Base-by-base conservation (phyloP, 1,284 basidiomycete species). In the Naganishia liquefaciens region DNA sequence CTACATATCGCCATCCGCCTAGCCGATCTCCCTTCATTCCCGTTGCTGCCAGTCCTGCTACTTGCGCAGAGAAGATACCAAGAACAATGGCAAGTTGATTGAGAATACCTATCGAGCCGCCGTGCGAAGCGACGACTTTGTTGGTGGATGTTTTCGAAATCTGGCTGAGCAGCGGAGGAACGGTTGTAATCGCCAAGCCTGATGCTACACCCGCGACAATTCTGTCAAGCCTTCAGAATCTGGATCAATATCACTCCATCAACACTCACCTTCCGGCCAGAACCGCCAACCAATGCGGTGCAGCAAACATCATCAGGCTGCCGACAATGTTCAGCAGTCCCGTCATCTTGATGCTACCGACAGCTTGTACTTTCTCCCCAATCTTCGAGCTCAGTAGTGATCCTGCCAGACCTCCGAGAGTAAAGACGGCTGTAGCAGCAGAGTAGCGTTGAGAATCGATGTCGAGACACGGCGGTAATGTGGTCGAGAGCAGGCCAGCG, bases 81-180 rank as follows among this genome's bases (percentile, higher is more conserved):
- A 90, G 73, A 39, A 93, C 90, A 72, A 93, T 90, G 30, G 85
- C 87, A 42, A 94, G 80, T 73, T 94, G 93, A n/a, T 91, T 92
- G 43, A 94, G 81, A 27, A 93, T 89, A 30, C 92, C 91, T 84
- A 77, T 66, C 61, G 64, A 63, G 15, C 69, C 75, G 15, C 73
- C 71, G 40, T 73, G 70, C 30, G 53, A 39, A 1, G 61, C 33
- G 27, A 74, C 58, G 63, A 70, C 58, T 6, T 50, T 25, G 30
- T 39, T 19, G 13, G 65, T 67, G 39, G 71, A 70, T 4, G 85
- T 79, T 0, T 89, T 90, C 0, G 91, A 86, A 15, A 94, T 87
- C 74, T 91, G 88, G 10, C 89, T 85, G 39, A 95, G 82, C 77
- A 87, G 94, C 51, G 94, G 85, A 9, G 93, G 92, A 0, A 87